Evolutionary conservation across 2,329 filamentous ascomycete species (phyloP), one percentile per base, ranked within the genome.

Genomic region (Aspergillus ruber): DNA sequence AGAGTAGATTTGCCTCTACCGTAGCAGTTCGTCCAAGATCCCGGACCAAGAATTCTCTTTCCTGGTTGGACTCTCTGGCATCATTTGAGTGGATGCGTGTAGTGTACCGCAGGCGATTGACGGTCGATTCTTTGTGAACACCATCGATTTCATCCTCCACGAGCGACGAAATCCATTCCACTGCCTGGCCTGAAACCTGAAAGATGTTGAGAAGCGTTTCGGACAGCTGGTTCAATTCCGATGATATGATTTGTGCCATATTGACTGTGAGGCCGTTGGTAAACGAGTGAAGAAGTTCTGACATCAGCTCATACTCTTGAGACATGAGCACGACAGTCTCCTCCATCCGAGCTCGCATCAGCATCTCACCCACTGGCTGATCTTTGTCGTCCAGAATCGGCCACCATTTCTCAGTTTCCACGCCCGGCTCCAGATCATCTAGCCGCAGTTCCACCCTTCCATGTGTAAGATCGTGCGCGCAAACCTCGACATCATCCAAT

Each of bases 91-190:
- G 80, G 17, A 75, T 83, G 64, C 77, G 86, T 76, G 74, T 84
- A 41, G 75, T 80, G 61, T 82, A 83, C 29, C 80, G 69, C 43
- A 83, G 63, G 33, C 80, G 64, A 51, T 73, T 88, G 53, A 85
- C 80, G 0, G 85, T 82, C 12, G 83, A 82, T 57, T 95, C 90
- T 62, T 85, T 94, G 47, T 89, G 82, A 15, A 93, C 84, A 0
- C 91, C 91, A 61, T 97, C 93, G 48, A 98, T 97, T 67, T 98
- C 93, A 62, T 97, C 91, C 67, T 98, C 93, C 0, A 96, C 88
- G 36, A 98, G 74, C 2, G 88, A 84, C 76, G 89, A 93, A 18
- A 98, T 78, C 93, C 93, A 98, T 50, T 96, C 89, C 39, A 80
- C 79, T 2, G 88, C 86, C 33, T 82, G 81, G 0, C 88, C 89